Evolutionary conservation across 2,329 filamentous ascomycete species (phyloP).

Genomic region (Cladophialophora bantiana): DNA sequence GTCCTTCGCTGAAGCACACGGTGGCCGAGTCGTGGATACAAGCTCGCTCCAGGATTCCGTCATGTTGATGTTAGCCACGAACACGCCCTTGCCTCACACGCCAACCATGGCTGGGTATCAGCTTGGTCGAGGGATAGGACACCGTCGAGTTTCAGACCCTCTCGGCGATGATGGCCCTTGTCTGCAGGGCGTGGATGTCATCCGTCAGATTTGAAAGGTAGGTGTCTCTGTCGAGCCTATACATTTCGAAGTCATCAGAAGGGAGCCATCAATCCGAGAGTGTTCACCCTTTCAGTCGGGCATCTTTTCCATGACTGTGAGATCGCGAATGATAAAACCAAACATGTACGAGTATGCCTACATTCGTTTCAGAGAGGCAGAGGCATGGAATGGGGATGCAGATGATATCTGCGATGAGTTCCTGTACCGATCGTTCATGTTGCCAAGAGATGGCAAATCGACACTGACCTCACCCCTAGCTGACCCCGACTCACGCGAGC

Average conservation of each 20-base stretch:
- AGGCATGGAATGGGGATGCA: background rate
- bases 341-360: background rate
- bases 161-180: background rate
- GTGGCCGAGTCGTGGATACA: constrained; percentile 33
- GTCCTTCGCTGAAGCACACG: constrained; percentile 32
- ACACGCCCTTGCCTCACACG: constrained; percentile 34
- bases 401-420: background rate
- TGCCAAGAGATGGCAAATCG: too few species aligned
- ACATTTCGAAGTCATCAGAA: background rate
- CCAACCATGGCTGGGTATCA: constrained; percentile 16
- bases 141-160: background rate
- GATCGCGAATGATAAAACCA: background rate
- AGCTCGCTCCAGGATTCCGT: constrained; percentile 35
- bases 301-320: background rate
- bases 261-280: background rate
- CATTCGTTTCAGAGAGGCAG: background rate
- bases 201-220: constrained; percentile 3
- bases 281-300: background rate
- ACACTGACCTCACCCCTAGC: too few species aligned
- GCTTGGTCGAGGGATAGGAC: background rate
- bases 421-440: too few species aligned
- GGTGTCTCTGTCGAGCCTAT: background rate
- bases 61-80: constrained; percentile 35
- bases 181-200: constrained; percentile 6
- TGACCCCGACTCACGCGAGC: too few species aligned